Evolutionary conservation across 805 yeast genomes (phyloP).

Genomic region (Candida maris): DNA sequence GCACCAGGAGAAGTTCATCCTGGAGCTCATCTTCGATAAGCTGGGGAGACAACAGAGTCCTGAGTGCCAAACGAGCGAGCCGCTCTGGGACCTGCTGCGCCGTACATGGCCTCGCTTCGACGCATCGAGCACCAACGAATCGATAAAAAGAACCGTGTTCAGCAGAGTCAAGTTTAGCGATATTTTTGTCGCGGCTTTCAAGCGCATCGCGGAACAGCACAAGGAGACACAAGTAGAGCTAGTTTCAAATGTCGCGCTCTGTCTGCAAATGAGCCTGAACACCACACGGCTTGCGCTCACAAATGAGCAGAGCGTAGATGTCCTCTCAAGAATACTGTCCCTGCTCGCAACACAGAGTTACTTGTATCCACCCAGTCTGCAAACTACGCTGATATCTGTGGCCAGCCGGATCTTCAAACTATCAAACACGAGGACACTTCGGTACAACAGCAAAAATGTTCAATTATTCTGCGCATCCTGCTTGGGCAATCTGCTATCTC

Average conservation of each 20-base stretch:
- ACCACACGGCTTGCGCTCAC: conserved; percentile 16
- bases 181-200: conserved; percentile 26
- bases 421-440: conserved; percentile 21
- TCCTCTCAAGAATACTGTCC: conserved; percentile 15
- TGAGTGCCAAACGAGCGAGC: conserved; percentile 39
- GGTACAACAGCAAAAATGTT: conserved; percentile 26
- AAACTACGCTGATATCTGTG: conserved; percentile 4
- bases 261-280: conserved; percentile 16
- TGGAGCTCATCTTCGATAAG: conserved; percentile 60
- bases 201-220: conserved; percentile 13
- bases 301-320: conserved; percentile 25
- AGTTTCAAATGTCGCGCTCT: conserved; percentile 18
- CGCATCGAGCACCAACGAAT: conserved; percentile 17
- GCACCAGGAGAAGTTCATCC: conserved; percentile 47
- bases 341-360: conserved; percentile 2
- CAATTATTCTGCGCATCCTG: conserved; percentile 24
- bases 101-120: conserved; percentile 25
- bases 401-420: conserved; percentile 18
- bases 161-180: conserved; percentile 42
- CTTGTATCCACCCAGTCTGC: conserved; percentile 2
- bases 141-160: conserved; percentile 38
- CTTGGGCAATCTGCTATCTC: conserved; percentile 19
- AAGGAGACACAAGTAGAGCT: conserved; percentile 21
- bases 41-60: conserved; percentile 45
- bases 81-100: conserved; percentile 51